Evolutionary conservation across 352 stramenopile species (phyloP).

Genomic region (Pythium rhizo-oryzae): DNA sequence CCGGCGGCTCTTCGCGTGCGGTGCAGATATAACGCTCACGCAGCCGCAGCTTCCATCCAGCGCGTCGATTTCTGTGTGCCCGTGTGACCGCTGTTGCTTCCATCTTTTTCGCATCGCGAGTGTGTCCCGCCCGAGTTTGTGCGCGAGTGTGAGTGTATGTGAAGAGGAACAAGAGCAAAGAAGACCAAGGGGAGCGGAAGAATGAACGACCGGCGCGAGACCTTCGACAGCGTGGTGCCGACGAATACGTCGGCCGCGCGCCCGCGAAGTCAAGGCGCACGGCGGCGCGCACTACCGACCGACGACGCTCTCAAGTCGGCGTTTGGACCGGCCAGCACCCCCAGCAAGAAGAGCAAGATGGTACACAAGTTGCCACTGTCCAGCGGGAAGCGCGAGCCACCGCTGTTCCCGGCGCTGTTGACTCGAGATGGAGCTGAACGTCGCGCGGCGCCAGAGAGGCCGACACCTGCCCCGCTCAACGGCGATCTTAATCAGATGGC

Average conservation of each 20-base stretch:
- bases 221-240: conserved; percentile 15
- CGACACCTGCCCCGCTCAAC: not conserved
- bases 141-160: too few relatives aligned
- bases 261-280: conserved; percentile 16
- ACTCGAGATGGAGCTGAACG: not conserved
- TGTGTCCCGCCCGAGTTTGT: too few relatives aligned
- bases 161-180: too few relatives aligned
- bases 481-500: not conserved
- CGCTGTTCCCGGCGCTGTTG: conserved; percentile 1
- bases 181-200: too few relatives aligned
- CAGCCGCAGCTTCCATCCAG: too few relatives aligned
- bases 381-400: conserved; percentile 2
- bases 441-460: not conserved
- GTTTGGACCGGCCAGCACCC: not conserved
- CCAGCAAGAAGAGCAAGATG: conserved; percentile 20
- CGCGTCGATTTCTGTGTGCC: too few relatives aligned
- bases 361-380: not conserved
- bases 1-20: not conserved
- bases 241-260: conserved; percentile 1
- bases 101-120: too few relatives aligned
- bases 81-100: too few relatives aligned
- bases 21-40: too few relatives aligned
- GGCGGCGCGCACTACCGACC: conserved; percentile 10
- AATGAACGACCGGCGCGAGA: not conserved
- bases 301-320: conserved; percentile 16